Evolutionary conservation across 768 basidiomycete species (phyloP).

Genomic region (Gelatoporia subvermispora): DNA sequence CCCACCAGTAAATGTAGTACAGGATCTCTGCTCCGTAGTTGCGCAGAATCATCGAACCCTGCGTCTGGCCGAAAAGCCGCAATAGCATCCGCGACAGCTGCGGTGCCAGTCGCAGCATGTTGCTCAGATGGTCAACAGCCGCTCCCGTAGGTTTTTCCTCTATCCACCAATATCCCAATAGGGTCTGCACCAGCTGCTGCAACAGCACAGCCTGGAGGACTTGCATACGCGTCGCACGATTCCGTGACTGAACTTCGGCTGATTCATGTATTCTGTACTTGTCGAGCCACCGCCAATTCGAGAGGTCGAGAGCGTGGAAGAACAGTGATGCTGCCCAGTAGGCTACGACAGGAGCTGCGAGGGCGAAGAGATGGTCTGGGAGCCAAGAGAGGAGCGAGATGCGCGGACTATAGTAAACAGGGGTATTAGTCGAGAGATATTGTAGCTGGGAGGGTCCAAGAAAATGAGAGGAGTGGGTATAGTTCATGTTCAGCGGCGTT

Average conservation of each 20-base stretch:
- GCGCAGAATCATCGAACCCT: conserved; percentile 32
- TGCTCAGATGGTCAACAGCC: conserved; percentile 35
- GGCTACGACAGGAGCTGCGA: conserved; percentile 69
- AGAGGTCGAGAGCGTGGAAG: conserved; percentile 82
- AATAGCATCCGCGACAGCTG: conserved; percentile 34
- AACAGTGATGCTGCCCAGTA: conserved; percentile 83
- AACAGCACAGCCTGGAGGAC: conserved; percentile 80
- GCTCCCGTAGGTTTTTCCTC: conserved; percentile 29
- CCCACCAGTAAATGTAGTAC: conserved; percentile 90
- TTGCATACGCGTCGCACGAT: conserved; percentile 63
- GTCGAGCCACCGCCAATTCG: conserved; percentile 71
- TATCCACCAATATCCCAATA: conserved; percentile 66
- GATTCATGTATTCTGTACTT: conserved; percentile 87
- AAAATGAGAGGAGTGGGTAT: conserved; percentile 6
- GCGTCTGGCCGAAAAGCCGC: conserved; percentile 37
- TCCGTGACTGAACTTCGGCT: conserved; percentile 67
- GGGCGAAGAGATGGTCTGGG: conserved; percentile 66
- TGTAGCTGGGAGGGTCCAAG: conserved; percentile 15
- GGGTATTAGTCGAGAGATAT: conserved; percentile 16
- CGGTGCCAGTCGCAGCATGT: conserved; percentile 32
- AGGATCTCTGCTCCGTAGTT: conserved; percentile 37
- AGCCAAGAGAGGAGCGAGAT: conserved; percentile 27
- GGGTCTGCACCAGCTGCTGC: conserved; percentile 84
- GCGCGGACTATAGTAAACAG: conserved; percentile 21
- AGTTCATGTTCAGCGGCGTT: conserved; percentile 16